These are phyloP conservation scores for Intubia oerlemansii DNA, from an alignment of 2,329 filamentous ascomycete species.

Conservation along the genomic window DNA sequence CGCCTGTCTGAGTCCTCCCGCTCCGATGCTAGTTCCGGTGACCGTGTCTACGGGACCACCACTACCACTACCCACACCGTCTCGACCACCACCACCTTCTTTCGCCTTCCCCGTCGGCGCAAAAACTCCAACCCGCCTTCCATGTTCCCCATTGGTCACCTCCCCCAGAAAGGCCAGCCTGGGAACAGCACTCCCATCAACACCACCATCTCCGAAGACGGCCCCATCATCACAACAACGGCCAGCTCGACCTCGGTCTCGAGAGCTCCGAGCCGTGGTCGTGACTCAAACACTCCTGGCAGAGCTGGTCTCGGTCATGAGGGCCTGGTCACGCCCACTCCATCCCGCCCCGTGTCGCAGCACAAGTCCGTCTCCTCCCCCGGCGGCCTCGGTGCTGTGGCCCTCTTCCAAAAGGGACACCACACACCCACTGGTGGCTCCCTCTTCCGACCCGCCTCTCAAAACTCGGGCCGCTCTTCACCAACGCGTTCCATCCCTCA, in stretches of 20 bases:
- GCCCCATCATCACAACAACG: not conserved
- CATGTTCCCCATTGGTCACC: constrained; percentile 65
- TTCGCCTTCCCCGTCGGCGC: constrained; percentile 56
- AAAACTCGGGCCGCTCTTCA: constrained; percentile 43
- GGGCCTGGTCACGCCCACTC: constrained; percentile 12
- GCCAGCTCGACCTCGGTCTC: not conserved
- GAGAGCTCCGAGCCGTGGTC: constrained; percentile 2
- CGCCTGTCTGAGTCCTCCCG: constrained; percentile 71
- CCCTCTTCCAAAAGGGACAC: constrained; percentile 13
- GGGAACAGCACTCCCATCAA: constrained; percentile 3
- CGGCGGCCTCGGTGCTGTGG: constrained; percentile 10
- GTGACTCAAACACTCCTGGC: constrained; percentile 1
- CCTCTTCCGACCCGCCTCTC: constrained; percentile 25
- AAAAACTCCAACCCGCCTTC: constrained; percentile 31
- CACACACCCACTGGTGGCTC: constrained; percentile 26
- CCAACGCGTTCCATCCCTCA: constrained; percentile 21
- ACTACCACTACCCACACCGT: constrained; percentile 40
- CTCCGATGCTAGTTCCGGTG: constrained; percentile 64
- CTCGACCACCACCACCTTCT: constrained; percentile 50
- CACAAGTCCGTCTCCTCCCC: constrained; percentile 12
- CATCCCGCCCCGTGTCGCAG: constrained; percentile 11
- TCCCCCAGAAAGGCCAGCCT: constrained; percentile 37
- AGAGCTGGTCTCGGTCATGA: constrained; percentile 1
- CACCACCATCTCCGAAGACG: constrained; percentile 2
- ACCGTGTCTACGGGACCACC: constrained; percentile 35